phyloP scores from a whole-genome alignment of 2,329 filamentous ascomycete genomes.

The Cryphonectria radicalis region DNA sequence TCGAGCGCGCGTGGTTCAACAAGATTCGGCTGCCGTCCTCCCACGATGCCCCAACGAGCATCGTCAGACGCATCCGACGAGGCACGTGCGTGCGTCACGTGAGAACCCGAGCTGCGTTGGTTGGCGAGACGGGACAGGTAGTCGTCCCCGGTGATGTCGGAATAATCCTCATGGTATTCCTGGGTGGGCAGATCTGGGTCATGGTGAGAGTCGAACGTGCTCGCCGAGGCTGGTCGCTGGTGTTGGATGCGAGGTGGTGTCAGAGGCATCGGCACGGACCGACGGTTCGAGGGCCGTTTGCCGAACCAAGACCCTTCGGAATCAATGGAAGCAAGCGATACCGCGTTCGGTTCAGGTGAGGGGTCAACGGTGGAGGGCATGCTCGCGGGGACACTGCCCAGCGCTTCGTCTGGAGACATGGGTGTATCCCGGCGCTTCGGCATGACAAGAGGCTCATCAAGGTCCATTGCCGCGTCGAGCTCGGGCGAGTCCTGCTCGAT shows the following conservation, averaged over 20 bases:
- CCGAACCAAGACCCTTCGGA: conserved; percentile 93
- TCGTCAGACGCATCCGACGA: conserved; percentile 64
- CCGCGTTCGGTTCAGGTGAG: conserved; percentile 69
- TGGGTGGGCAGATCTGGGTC: conserved; percentile 51
- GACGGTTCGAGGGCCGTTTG: conserved; percentile 42
- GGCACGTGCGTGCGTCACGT: conserved; percentile 46
- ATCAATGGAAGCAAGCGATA: conserved; percentile 91
- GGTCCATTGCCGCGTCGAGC: conserved; percentile 21
- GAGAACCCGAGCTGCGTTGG: conserved; percentile 32
- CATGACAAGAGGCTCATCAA: conserved; percentile 36
- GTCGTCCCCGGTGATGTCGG: conserved; percentile 68
- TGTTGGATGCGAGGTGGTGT: conserved; percentile 40
- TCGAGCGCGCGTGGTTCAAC: conserved; percentile 59
- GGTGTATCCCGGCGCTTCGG: conserved; percentile 34
- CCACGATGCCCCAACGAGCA: conserved; percentile 55
- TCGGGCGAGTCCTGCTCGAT: conserved; percentile 32
- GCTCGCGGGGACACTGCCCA: conserved; percentile 17
- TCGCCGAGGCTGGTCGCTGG: conserved; percentile 39
- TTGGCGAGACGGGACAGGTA: conserved; percentile 64
- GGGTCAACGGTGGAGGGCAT: conserved; percentile 39
- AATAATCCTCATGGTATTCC: conserved; percentile 63
- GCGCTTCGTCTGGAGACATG: conserved; percentile 26
- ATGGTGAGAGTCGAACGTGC: conserved; percentile 47
- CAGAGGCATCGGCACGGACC: conserved; percentile 40
- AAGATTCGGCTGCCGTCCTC: conserved; percentile 56